phyloP scores from a whole-genome alignment of 2,329 filamentous ascomycete genomes.

The Aaosphaeria pasadenensis region DNA sequence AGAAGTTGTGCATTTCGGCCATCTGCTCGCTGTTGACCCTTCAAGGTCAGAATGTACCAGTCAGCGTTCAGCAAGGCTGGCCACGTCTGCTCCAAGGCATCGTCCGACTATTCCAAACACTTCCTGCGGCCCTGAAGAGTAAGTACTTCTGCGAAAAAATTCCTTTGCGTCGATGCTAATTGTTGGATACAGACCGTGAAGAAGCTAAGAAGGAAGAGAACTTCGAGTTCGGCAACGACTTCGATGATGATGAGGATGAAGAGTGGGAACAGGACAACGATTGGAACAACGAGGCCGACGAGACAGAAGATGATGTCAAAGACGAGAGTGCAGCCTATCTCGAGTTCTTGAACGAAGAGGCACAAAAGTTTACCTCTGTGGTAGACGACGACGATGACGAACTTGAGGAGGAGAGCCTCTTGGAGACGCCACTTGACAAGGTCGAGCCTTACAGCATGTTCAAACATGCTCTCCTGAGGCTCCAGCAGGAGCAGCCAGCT shows the following conservation, averaged over 20 bases:
- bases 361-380: conserved; percentile 76
- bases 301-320: conserved; percentile 67
- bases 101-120: conserved; percentile 84
- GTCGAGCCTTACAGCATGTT: conserved; percentile 93
- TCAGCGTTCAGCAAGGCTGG: conserved; percentile 95
- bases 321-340: conserved; percentile 94
- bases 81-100: conserved; percentile 85
- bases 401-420: conserved; percentile 84
- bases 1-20: conserved; percentile 94
- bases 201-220: conserved; percentile 84
- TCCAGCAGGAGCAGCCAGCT: conserved; percentile 88
- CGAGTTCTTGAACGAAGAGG: conserved; percentile 93
- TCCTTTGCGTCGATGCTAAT: conserved; percentile 13
- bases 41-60: conserved; percentile 75
- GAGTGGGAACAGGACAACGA: conserved; percentile 77
- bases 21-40: conserved; percentile 83
- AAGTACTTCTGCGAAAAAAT: conserved; percentile 31
- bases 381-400: conserved; percentile 81
- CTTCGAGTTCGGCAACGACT: conserved; percentile 74
- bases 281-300: conserved; percentile 63
- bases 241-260: conserved; percentile 71
- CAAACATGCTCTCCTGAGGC: conserved; percentile 68
- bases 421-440: conserved; percentile 93
- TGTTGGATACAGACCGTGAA: conserved; percentile 64
- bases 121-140: conserved; percentile 86